Base-by-base conservation (phyloP, 1,284 basidiomycete genomes). In the Butyriboletus appendiculatus region DNA sequence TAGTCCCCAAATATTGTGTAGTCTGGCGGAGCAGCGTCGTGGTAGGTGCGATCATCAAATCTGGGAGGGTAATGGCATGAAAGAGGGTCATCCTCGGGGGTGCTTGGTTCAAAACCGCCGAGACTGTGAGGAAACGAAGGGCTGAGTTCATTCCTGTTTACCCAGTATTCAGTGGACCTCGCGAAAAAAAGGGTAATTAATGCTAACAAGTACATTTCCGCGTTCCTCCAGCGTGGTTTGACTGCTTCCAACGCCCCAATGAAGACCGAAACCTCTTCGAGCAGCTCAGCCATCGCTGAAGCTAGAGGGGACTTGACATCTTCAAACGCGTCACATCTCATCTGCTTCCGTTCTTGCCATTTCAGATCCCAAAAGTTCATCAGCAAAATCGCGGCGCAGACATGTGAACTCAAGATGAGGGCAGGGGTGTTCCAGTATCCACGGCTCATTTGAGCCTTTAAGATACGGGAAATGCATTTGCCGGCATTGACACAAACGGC, bases 401-500 rank as follows among this genome's bases (percentile, higher is more conserved):
- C 65, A 57, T 81, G 75, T 12, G 78, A 69, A 22, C 71, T 67
- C 52, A 73, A 65, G 45, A 80, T 74, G 39, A 80, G 63, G 33
- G 61, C 71, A 7, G 76, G 75, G 30, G 72, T 61, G 49, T 78
- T 71, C 26, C 70, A 69, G 53, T 76, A 69, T 20, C 77, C 75
- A n/a, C 74, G 74, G 46, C 65, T 57, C 26, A 76, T 63, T 61
- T 83, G 78, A 11, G 67, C 63, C 57, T 85, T 80, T 54, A 88
- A 68, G 42, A 92, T 85, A 56, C 81, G 82, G 14, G 81, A 79
- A 55, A 81, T 83, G 1, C 84, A 79, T 35, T 80, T 79, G 4
- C 86, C 84, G 14, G 89, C 84, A 54, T 84, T 85, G 52, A 81
- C 76, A 63, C 89, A 90, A 33, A 87, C 80, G 1, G 81, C 78